phyloP scores from a whole-genome alignment of 2,329 filamentous ascomycete species.

The Claviceps quebecensis region DNA sequence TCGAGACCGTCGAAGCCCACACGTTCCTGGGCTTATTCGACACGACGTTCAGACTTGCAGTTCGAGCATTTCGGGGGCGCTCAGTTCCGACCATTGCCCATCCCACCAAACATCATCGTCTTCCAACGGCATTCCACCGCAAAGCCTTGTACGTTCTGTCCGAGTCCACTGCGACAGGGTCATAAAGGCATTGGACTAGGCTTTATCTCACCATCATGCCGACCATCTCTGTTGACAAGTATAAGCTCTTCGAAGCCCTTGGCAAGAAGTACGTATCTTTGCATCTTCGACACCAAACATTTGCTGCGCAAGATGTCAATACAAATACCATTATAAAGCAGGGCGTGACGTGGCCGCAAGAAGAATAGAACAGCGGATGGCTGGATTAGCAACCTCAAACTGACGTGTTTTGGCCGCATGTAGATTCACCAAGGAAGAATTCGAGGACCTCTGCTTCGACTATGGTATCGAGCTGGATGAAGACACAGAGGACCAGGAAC shows the following conservation, averaged over 20 bases:
- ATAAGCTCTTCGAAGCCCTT: constrained; percentile 83
- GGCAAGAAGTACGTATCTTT: constrained; percentile 54
- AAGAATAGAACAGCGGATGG: not conserved
- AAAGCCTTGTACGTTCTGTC: not conserved
- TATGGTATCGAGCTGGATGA: constrained; percentile 97
- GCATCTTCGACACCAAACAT: no score
- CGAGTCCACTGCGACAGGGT: not conserved
- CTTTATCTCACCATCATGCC: constrained; percentile 48
- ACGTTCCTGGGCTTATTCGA: no score
- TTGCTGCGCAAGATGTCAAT: no score
- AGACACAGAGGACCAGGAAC: constrained; percentile 67
- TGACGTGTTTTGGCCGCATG: constrained; percentile 8
- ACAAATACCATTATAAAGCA: no score
- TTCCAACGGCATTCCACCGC: not conserved
- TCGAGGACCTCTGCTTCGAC: constrained; percentile 96
- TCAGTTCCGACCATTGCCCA: not conserved
- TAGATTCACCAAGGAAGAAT: constrained; percentile 83
- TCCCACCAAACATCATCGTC: constrained; percentile 5
- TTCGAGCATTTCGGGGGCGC: no score
- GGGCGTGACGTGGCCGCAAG: no score
- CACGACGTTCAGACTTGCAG: no score
- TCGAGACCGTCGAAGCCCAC: no score
- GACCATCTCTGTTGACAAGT: constrained; percentile 94
- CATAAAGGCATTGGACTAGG: constrained; percentile 11
- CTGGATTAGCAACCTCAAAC: not conserved